Conservation (phyloP, 495 filamentous ascomycete species). For the Podospora didyma region DNA sequence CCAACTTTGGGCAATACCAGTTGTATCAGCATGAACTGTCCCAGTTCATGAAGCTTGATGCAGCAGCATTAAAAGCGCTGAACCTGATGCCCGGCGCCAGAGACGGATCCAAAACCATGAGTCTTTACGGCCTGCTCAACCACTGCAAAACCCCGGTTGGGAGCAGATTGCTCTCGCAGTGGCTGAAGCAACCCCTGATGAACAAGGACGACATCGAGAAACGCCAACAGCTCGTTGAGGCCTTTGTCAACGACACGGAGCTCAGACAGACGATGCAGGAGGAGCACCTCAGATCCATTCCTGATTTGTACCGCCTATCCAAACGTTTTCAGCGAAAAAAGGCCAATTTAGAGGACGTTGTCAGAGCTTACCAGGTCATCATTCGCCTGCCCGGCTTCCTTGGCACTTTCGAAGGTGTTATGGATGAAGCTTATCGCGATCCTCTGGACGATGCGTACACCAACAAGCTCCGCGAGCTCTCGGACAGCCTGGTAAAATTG, state of each 20-base stretch:
- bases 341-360: slow-evolving; percentile 92
- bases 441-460: slow-evolving; percentile 87
- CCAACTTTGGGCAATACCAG: slow-evolving; percentile 95
- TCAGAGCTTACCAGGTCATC: slow-evolving; percentile 88
- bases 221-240: slow-evolving; percentile 90
- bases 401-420: slow-evolving; percentile 81
- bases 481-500: slow-evolving; percentile 76
- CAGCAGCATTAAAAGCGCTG: slow-evolving; percentile 86
- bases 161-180: slow-evolving; percentile 86
- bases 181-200: slow-evolving; percentile 98
- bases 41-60: slow-evolving; percentile 98
- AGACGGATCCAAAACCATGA: slow-evolving; percentile 97
- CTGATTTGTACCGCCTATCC: slow-evolving; percentile 87
- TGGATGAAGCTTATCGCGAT: slow-evolving; percentile 91
- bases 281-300: slow-evolving; percentile 89
- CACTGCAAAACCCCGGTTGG: slow-evolving; percentile 97
- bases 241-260: slow-evolving; percentile 90
- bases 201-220: slow-evolving; percentile 82
- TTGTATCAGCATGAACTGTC: slow-evolving; percentile 96
- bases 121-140: slow-evolving; percentile 86
- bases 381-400: slow-evolving; percentile 91
- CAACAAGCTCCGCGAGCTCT: slow-evolving; percentile 68
- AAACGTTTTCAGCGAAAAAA: slow-evolving; percentile 91
- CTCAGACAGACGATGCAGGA: slow-evolving; percentile 97
- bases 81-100: slow-evolving; percentile 96